Evolutionary conservation across 148 eudicot genomes (phyloP).

Genomic region (Fagopyrum esculentum): DNA sequence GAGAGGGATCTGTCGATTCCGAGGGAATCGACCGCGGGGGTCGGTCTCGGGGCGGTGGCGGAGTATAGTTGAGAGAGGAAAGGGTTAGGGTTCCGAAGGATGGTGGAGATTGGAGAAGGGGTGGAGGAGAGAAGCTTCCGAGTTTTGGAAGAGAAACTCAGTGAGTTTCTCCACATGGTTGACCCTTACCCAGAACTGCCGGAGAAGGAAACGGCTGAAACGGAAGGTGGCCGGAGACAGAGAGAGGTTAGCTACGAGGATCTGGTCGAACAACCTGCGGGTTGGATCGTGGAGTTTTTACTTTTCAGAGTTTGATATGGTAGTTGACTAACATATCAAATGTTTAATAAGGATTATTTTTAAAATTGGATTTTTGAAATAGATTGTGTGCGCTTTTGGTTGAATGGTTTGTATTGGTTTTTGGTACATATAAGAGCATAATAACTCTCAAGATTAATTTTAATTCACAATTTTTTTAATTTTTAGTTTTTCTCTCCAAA

Average conservation of each 20-base stretch:
- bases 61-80: slow-evolving; percentile 7
- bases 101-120: neutral
- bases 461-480: too few relatives aligned
- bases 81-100: neutral
- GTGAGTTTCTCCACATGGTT: slow-evolving; percentile 17
- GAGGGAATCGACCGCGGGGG: slow-evolving; percentile 19
- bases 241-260: neutral
- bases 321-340: too few relatives aligned
- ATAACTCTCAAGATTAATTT: too few relatives aligned
- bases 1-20: slow-evolving; percentile 20
- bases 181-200: slow-evolving; percentile 1
- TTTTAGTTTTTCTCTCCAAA: too few relatives aligned
- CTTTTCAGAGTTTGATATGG: too few relatives aligned
- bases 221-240: neutral
- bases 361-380: too few relatives aligned
- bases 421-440: too few relatives aligned
- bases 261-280: too few relatives aligned
- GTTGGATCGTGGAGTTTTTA: too few relatives aligned
- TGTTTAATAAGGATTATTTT: too few relatives aligned
- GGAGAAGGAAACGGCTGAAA: neutral
- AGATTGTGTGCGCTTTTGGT: too few relatives aligned
- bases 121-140: slow-evolving; percentile 8
- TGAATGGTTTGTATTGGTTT: too few relatives aligned
- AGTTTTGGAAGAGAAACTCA: slow-evolving; percentile 10
- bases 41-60: slow-evolving; percentile 16